Base-by-base conservation (phyloP, 169 alveolate species). In the Blepharisma undulans region DNA sequence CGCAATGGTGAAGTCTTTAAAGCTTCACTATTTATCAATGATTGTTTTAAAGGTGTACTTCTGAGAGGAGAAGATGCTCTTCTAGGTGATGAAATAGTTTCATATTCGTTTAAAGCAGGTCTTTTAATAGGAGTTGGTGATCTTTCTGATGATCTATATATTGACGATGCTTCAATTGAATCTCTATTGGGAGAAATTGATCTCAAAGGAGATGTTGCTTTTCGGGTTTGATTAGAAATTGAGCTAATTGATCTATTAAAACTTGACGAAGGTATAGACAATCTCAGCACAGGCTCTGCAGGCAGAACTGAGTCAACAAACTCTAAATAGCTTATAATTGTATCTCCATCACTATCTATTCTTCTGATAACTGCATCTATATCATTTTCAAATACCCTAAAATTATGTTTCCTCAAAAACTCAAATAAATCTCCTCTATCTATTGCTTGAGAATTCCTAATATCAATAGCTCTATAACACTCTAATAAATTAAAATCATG, bases 301-400 rank as follows among this genome's bases (percentile, higher is more conserved):
- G 89, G 89, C 32, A 84, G 29, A 0, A 84, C 25, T 10, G 25
- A 19, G 8, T 84, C 89, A 7, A 84, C 48, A 60, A 84, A 84
- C n/a, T 84, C 89, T 0, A 12, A 18, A 60, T 84, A 84, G 22
- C 36, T 36, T 8, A 84, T 22, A 22, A 60, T 32, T 59, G 59
- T 86, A 71, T 92, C 94, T 6, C 88, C 88, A 76, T 90, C 94
- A 21, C 74, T 72, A 59, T 93, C 95, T n/a, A 92, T n/a, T 80
- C 95, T 93, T n/a, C 92, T 87, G 30, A 90, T 34, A 16, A 93
- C 48, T 27, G 89, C 84, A 30, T 88, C 91, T 4, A 92, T 48
- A 22, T 92, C 94, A 12, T 29, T 21, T 7, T 79, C 61, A 8
- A 79, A n/a, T 4, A 25, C 29, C 29, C 19, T 25, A 33, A 30